phyloP scores from a whole-genome alignment of 441 rosid genomes.

The Pelargonium myrrhifolium region DNA sequence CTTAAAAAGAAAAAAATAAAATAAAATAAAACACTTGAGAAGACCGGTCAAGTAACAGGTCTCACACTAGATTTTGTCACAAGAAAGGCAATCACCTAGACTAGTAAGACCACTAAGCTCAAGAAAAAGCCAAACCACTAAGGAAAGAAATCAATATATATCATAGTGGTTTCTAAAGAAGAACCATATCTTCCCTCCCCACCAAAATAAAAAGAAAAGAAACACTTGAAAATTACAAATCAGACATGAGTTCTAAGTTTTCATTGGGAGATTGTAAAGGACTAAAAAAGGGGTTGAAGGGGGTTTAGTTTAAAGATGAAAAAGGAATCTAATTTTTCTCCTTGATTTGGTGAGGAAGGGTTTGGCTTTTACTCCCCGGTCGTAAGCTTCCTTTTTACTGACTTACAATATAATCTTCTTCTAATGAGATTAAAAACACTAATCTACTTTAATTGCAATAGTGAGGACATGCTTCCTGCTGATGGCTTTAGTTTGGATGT shows the following conservation, averaged over 20 bases:
- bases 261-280: not conserved
- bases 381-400: not conserved
- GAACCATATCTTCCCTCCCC: not conserved
- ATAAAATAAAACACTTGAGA: not conserved
- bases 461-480: not conserved
- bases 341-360: not conserved
- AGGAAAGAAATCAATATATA: not conserved
- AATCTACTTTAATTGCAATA: not conserved
- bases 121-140: constrained; percentile 1
- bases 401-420: not conserved
- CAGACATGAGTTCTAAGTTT: not conserved
- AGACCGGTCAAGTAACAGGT: not conserved
- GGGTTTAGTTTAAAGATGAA: not conserved
- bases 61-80: constrained; percentile 7
- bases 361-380: not conserved
- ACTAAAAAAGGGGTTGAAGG: not conserved
- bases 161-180: not conserved
- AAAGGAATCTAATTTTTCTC: not conserved
- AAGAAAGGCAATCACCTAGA: not conserved
- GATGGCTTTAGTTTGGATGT: not conserved
- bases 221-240: not conserved
- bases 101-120: not conserved
- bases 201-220: not conserved
- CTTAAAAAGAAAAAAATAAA: not conserved
- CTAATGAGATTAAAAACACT: not conserved